Evolutionary conservation across 495 filamentous ascomycete species (phyloP).

Genomic region (Antarctomyces pellizariae): DNA sequence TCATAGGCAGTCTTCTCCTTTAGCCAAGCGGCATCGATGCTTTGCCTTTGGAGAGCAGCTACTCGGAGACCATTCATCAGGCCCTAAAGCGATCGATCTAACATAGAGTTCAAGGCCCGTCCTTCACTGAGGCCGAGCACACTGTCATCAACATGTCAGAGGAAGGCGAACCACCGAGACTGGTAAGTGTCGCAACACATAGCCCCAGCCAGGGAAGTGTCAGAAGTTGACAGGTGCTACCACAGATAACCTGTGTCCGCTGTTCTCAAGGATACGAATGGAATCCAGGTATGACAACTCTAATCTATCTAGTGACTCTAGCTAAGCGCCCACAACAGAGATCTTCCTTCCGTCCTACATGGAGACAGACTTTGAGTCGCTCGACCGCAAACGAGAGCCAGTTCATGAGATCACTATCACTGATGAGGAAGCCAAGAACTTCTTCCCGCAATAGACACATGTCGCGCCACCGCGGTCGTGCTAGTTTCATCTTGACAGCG

Average conservation of each 20-base stretch:
- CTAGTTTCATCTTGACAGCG: too few species aligned
- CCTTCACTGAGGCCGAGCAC: conserved; percentile 38
- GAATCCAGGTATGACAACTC: conserved; percentile 31
- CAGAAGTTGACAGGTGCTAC: not conserved
- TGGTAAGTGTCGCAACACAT: conserved; percentile 26
- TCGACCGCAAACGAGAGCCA: conserved; percentile 42
- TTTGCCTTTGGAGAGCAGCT: too few species aligned
- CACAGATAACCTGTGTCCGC: conserved; percentile 43
- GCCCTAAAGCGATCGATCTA: conserved; percentile 2
- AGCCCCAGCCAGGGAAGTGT: not conserved
- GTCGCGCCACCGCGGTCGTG: too few species aligned
- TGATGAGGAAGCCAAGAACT: conserved; percentile 35
- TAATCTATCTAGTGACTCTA: not conserved
- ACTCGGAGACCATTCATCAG: too few species aligned
- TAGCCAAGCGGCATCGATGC: not conserved
- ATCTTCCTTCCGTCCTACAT: conserved; percentile 33
- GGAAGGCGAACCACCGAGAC: conserved; percentile 31
- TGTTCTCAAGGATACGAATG: conserved; percentile 47
- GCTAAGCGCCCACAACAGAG: conserved; percentile 12
- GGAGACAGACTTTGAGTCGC: conserved; percentile 29
- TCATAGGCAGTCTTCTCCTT: conserved; percentile 1
- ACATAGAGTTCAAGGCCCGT: conserved; percentile 25
- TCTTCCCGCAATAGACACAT: conserved; percentile 25
- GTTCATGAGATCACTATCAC: conserved; percentile 42
- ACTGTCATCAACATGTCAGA: conserved; percentile 45